Conservation (phyloP, 2,329 filamentous ascomycete genomes). For the Microsporum ferrugineum region DNA sequence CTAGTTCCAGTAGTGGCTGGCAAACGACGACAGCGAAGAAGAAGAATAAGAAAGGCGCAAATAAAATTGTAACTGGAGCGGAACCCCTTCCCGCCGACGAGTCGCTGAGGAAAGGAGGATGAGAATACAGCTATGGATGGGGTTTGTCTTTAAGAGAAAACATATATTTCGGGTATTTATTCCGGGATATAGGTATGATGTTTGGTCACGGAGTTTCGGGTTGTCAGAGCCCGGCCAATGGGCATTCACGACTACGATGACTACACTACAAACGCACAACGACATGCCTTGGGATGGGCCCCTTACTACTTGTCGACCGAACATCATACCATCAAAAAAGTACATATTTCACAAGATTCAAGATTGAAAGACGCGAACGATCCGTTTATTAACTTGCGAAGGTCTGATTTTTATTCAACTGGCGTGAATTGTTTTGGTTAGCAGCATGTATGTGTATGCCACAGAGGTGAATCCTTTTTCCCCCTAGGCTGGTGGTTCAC, state of each 20-base stretch:
- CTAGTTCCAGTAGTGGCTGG: conserved; percentile 27
- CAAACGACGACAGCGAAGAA: conserved; percentile 33
- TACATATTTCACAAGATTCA: not conserved
- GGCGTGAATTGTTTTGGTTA: not conserved
- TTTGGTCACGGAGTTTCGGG: not conserved
- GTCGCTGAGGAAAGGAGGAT: conserved; percentile 37
- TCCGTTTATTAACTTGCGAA: not conserved
- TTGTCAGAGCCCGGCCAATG: not conserved
- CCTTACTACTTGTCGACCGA: not conserved
- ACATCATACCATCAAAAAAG: not conserved
- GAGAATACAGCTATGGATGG: conserved; percentile 13
- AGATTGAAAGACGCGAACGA: not conserved
- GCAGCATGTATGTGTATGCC: not conserved
- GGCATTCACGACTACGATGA: not conserved
- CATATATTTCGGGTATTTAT: conserved; percentile 1
- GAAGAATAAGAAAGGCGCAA: conserved; percentile 30
- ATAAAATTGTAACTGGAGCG: conserved; percentile 19
- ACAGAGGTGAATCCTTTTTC: not conserved
- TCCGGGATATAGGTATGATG: conserved; percentile 1
- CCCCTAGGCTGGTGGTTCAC: not conserved
- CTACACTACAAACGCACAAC: not conserved
- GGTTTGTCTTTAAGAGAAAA: not conserved
- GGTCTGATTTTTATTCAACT: not conserved
- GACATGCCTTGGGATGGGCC: not conserved
- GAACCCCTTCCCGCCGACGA: conserved; percentile 34